Evolutionary conservation across 306 rosid species (phyloP).

Genomic region (cucumber (Cucumis sativus)): Cucumber_9930_V3 NC_026655.2:28420001-28420500

Average conservation of each 20-base stretch:
- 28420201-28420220: background rate
- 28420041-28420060: conserved; percentile 96
- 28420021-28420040: conserved; percentile 57
- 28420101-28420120: conserved; percentile 55
- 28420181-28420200: background rate
- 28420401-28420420: too few species aligned
- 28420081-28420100: conserved; percentile 72
- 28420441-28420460: too few species aligned
- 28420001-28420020: conserved; percentile 59
- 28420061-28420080: conserved; percentile 93
- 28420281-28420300: background rate
- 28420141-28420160: background rate
- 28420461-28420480: too few species aligned
- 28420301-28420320: too few species aligned
- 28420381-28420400: too few species aligned
- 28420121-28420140: background rate
- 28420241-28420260: background rate
- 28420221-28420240: too few species aligned
- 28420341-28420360: too few species aligned
- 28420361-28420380: too few species aligned
- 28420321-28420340: too few species aligned
- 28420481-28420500: too few species aligned
- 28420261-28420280: background rate
- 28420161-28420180: background rate
- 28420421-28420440: too few species aligned